These are phyloP conservation scores for Litchi chinensis DNA, from an alignment of 345 rosid genomes.

Conservation along the genomic window DNA sequence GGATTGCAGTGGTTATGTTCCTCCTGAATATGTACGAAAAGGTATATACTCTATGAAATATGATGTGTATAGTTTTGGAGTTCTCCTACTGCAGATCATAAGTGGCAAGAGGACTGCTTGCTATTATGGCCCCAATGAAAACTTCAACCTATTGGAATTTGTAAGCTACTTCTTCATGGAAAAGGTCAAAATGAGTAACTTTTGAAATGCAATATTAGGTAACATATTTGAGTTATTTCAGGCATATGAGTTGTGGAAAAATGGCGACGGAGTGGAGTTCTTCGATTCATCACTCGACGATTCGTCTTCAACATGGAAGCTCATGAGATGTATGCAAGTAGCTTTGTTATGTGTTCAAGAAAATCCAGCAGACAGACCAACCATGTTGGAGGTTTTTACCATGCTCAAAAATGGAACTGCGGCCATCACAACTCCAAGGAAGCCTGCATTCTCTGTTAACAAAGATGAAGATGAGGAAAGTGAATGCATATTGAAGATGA, in stretches of 20 bases:
- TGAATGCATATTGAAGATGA: not conserved
- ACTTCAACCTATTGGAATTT: slow-evolving; percentile 35
- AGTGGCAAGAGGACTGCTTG: slow-evolving; percentile 33
- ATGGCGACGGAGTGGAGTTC: not conserved
- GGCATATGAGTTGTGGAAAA: slow-evolving; percentile 6
- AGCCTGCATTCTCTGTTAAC: slow-evolving; percentile 14
- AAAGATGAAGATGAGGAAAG: not conserved
- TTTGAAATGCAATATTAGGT: not conserved
- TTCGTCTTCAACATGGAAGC: not conserved
- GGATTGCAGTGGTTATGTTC: not conserved
- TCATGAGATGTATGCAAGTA: slow-evolving; percentile 9
- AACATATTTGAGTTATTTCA: slow-evolving; percentile 1
- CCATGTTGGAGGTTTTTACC: not conserved
- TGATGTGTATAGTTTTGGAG: slow-evolving; percentile 5
- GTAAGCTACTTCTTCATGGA: slow-evolving; percentile 24
- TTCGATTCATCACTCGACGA: not conserved
- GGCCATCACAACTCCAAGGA: slow-evolving; percentile 1
- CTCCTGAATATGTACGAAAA: not conserved
- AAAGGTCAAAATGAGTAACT: not conserved
- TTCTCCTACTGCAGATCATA: not conserved
- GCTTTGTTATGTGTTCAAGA: slow-evolving; percentile 10
- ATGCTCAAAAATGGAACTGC: slow-evolving; percentile 12
- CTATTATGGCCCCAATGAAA: slow-evolving; percentile 34
- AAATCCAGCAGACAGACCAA: not conserved
- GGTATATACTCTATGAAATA: not conserved